A percentile compares a stretch with the other conserved stretches of the same genome.
phyloP scores from a whole-genome alignment of 148 eudicot genomes.

The Arctostaphylos glauca region DNA sequence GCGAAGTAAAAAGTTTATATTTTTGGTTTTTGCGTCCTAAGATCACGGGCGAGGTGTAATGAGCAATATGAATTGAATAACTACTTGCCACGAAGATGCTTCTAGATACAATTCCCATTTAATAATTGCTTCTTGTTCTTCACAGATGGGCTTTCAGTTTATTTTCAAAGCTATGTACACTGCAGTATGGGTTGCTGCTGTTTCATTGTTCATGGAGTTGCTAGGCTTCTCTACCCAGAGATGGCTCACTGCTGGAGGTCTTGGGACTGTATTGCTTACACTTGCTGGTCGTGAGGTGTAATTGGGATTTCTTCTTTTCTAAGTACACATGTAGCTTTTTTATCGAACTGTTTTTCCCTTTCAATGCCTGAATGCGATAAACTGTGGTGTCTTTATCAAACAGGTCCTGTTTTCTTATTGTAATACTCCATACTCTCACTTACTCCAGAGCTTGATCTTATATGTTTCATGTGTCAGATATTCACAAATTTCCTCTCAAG shows the following conservation, averaged over 20 bases:
- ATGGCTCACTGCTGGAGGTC: slow-evolving; percentile 96
- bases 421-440: not conserved
- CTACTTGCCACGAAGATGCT: not conserved
- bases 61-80: not conserved
- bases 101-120: not conserved
- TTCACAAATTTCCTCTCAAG: slow-evolving; percentile 94
- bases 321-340: not conserved
- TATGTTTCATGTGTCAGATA: slow-evolving; percentile 45
- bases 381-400: not conserved
- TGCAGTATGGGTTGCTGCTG: slow-evolving; percentile 96
- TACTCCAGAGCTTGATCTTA: not conserved
- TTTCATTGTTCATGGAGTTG: slow-evolving; percentile 86
- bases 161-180: slow-evolving; percentile 86
- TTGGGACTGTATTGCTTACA: slow-evolving; percentile 89
- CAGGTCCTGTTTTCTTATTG: not conserved
- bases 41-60: not conserved
- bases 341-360: not conserved
- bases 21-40: not conserved
- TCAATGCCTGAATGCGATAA: not conserved
- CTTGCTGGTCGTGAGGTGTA: slow-evolving; percentile 98
- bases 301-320: slow-evolving; percentile 8
- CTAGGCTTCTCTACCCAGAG: slow-evolving; percentile 91
- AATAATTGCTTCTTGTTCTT: slow-evolving; percentile 20
- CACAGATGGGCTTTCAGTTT: slow-evolving; percentile 89
- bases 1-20: not conserved